These are phyloP conservation scores for Xylaria sp. DNA, from an alignment of 2,329 filamentous ascomycete genomes.

Conservation along the genomic window DNA sequence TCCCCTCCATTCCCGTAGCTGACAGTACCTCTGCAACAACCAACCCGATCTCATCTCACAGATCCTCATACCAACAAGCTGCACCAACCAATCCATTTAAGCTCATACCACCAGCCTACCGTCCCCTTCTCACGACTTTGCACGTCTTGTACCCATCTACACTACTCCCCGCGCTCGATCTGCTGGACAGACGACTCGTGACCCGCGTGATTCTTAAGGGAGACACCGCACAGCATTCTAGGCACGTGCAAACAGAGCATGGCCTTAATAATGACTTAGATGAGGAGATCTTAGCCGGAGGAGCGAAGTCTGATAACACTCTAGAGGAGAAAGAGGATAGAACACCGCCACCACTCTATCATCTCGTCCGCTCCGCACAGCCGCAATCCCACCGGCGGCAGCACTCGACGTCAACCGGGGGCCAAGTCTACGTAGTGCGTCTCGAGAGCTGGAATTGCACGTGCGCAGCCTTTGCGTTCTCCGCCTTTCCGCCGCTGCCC, in stretches of 20 bases:
- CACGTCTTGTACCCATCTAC: slow-evolving; percentile 87
- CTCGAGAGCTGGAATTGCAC: slow-evolving; percentile 86
- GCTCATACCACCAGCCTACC: slow-evolving; percentile 53
- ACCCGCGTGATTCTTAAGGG: slow-evolving; percentile 59
- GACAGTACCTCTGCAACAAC: slow-evolving; percentile 33
- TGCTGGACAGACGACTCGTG: slow-evolving; percentile 83
- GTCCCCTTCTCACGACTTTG: slow-evolving; percentile 76
- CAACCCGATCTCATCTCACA: slow-evolving; percentile 35
- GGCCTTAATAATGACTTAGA: not conserved
- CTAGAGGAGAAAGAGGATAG: slow-evolving; percentile 5
- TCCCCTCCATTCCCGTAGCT: slow-evolving; percentile 50
- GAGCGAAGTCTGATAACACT: not conserved
- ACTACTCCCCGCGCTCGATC: slow-evolving; percentile 84
- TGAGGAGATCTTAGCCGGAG: not conserved
- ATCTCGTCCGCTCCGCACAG: slow-evolving; percentile 72
- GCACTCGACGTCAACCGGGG: slow-evolving; percentile 29
- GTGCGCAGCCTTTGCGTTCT: slow-evolving; percentile 84
- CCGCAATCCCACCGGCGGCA: slow-evolving; percentile 48
- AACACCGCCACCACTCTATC: slow-evolving; percentile 58
- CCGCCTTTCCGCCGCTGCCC: slow-evolving; percentile 65
- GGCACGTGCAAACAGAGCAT: slow-evolving; percentile 17
- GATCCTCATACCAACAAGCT: slow-evolving; percentile 14
- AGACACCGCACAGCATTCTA: not conserved
- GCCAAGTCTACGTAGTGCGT: slow-evolving; percentile 73
- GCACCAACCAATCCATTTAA: slow-evolving; percentile 50